Percentiles rank a stretch among this genome's conserved stretches.
Conservation (phyloP, 2,329 filamentous ascomycete genomes). For the Byssothecium circinans region DNA sequence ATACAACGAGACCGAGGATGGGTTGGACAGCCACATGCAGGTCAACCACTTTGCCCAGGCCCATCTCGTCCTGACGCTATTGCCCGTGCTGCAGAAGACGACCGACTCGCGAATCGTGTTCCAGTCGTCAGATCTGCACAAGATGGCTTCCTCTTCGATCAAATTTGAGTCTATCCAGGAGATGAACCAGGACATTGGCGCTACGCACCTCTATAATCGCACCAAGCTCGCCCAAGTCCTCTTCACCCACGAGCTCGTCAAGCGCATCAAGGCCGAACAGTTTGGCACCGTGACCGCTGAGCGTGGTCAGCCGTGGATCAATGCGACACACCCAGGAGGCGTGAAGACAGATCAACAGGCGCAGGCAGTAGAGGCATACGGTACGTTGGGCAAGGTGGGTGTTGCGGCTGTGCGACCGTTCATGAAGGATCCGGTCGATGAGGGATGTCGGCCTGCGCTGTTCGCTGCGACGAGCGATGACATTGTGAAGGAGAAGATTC, state of each 20-base stretch:
- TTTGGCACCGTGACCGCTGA: slow-evolving; percentile 35
- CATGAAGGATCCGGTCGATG: slow-evolving; percentile 53
- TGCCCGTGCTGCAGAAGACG: slow-evolving; percentile 50
- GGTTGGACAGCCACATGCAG: slow-evolving; percentile 55
- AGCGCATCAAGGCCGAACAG: slow-evolving; percentile 37
- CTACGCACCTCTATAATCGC: slow-evolving; percentile 53
- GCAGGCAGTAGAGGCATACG: slow-evolving; percentile 56
- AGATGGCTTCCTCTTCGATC: slow-evolving; percentile 40
- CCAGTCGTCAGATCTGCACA: slow-evolving; percentile 55
- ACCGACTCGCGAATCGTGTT: slow-evolving; percentile 52
- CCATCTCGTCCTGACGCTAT: slow-evolving; percentile 51
- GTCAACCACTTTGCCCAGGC: slow-evolving; percentile 55
- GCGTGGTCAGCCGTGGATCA: slow-evolving; percentile 50
- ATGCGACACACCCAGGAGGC: slow-evolving; percentile 54
- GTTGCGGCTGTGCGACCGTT: slow-evolving; percentile 50
- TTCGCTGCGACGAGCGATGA: slow-evolving; percentile 53
- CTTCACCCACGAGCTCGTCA: slow-evolving; percentile 48
- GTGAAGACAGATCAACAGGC: slow-evolving; percentile 52
- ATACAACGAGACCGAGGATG: slow-evolving; percentile 54
- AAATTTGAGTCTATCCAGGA: slow-evolving; percentile 51
- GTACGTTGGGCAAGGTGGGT: slow-evolving; percentile 50
- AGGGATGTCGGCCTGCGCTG: slow-evolving; percentile 52
- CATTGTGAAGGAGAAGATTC: slow-evolving; percentile 48
- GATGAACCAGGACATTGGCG: slow-evolving; percentile 54
- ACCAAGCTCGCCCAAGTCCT: slow-evolving; percentile 55